Base-by-base conservation (phyloP, 2,329 filamentous ascomycete species). In the Pseudocercospora pini-densiflorae region DNA sequence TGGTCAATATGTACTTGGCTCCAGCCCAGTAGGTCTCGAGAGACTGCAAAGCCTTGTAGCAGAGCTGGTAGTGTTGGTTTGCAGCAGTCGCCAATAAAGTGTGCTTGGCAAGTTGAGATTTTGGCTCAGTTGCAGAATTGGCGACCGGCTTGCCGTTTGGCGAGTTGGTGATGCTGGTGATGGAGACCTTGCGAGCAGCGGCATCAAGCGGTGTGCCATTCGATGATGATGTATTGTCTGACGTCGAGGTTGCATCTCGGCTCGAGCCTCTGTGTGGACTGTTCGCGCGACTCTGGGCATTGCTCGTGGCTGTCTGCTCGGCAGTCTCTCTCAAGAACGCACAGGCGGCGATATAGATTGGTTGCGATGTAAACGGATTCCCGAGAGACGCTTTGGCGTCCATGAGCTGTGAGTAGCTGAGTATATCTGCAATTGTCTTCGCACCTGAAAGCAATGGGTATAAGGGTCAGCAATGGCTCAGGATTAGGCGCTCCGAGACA, bases 301-400 rank as follows among this genome's bases (percentile, higher is more conserved):
- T 84, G 2, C 85, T 88, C 0, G 90, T 90, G 23, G 82, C 81
- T 0, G 90, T 89, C 68, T 89, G 89, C 14, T 90, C 86, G 3
- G 88, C 89, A 4, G 91, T 92, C 76, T 97, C 93, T 81, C 93
- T 92, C 16, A 97, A 81, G 72, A 97, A 97, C 0, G 93, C 93
- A 75, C 92, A 96, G 0, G 92, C 93, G 0, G 93, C 93, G 67
- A 97, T 94, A 73, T 96, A 97, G 74, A 96, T 96, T 0, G 93
- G 93, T 77, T 97, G 93, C 57, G 91, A 82, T 0, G 92, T 95
- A 71, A 97, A 97, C 0, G 93, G 93, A 66, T 95, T 97, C 1
- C 92, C 92, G 36, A 94, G 90, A 63, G 94, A 92, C 72, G 92
- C 94, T 77, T 92, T 93, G 0, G 91, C 89, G 76, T 96, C 92